phyloP scores from a whole-genome alignment of 768 basidiomycete genomes.

The Auriscalpium microsporum region DNA sequence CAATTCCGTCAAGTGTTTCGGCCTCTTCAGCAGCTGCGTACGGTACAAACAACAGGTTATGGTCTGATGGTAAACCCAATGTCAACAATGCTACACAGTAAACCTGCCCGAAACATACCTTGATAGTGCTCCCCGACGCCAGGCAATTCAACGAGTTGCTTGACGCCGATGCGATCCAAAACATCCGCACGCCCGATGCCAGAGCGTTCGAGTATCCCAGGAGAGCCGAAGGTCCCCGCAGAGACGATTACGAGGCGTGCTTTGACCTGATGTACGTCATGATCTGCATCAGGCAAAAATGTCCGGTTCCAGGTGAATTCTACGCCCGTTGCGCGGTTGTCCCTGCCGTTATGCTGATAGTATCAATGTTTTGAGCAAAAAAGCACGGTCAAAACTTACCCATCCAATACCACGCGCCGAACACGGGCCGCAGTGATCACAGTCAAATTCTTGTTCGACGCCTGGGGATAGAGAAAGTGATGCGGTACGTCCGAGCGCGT shows the following conservation, averaged over 20 bases:
- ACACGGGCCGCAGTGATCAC: slow-evolving; percentile 26
- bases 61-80: neutral
- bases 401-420: slow-evolving; percentile 26
- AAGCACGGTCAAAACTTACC: neutral
- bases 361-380: neutral
- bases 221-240: slow-evolving; percentile 28
- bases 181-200: slow-evolving; percentile 29
- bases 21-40: slow-evolving; percentile 9
- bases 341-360: neutral
- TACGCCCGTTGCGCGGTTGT: slow-evolving; percentile 22
- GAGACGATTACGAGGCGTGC: slow-evolving; percentile 32
- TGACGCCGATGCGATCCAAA: slow-evolving; percentile 23
- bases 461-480: neutral
- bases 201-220: slow-evolving; percentile 32
- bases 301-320: slow-evolving; percentile 25
- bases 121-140: slow-evolving; percentile 33
- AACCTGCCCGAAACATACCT: slow-evolving; percentile 15
- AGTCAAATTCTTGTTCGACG: slow-evolving; percentile 24
- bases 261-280: slow-evolving; percentile 11
- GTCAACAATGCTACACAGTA: too few species aligned
- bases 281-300: slow-evolving; percentile 12
- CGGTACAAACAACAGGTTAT: slow-evolving; percentile 9
- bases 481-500: neutral
- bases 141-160: slow-evolving; percentile 27
- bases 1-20: slow-evolving; percentile 14